Evolutionary conservation across 176 grass and related monocot genomes (phyloP).

Genomic region (Echinochloa phyllopogon): DNA sequence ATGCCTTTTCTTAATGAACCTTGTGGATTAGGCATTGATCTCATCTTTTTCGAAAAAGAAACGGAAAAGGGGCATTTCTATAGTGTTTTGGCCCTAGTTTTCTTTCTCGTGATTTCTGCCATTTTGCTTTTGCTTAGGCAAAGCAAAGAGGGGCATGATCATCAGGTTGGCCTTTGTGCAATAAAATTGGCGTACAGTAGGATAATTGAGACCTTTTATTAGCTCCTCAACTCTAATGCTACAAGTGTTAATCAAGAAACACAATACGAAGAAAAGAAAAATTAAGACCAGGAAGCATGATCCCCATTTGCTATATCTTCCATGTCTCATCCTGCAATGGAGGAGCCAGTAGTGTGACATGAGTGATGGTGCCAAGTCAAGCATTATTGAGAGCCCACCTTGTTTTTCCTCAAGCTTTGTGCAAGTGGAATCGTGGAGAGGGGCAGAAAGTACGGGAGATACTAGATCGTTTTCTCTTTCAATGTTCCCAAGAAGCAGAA

Average conservation of each 20-base stretch:
- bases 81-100: constrained; percentile 9
- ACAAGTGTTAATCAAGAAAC: constrained; percentile 30
- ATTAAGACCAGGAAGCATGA: constrained; percentile 43
- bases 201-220: neutral
- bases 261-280: constrained; percentile 17
- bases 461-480: constrained; percentile 44
- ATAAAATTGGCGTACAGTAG: constrained; percentile 21
- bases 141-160: constrained; percentile 41
- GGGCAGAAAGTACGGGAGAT: constrained; percentile 44
- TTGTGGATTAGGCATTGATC: constrained; percentile 35
- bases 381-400: constrained; percentile 45
- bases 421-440: constrained; percentile 46
- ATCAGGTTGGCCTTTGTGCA: constrained; percentile 44
- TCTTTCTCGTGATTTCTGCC: constrained; percentile 11
- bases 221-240: constrained; percentile 7
- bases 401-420: constrained; percentile 50
- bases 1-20: neutral
- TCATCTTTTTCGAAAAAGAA: constrained; percentile 33
- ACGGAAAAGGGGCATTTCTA: constrained; percentile 14
- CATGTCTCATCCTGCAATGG: constrained; percentile 31
- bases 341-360: constrained; percentile 33
- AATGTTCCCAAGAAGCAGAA: constrained; percentile 26
- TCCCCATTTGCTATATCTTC: constrained; percentile 31
- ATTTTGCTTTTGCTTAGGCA: constrained; percentile 32
- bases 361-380: constrained; percentile 41